Evolutionary conservation across 768 basidiomycete species (phyloP), one percentile per base, ranked within the genome.

Genomic region (Hirschioporus abietinus): DNA sequence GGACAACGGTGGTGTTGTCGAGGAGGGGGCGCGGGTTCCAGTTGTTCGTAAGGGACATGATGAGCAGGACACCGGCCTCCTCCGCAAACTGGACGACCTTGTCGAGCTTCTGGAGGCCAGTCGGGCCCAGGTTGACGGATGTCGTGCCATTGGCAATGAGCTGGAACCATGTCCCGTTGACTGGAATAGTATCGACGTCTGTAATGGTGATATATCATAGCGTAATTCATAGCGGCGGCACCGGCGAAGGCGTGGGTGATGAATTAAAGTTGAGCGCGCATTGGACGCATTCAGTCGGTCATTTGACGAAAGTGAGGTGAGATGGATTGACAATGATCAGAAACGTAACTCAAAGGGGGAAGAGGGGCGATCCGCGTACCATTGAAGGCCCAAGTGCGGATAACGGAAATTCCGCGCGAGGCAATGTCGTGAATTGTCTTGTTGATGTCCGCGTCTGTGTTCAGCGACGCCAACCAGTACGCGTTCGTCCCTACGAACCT

Each of bases 351-450:
- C 9, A 18, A 35, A 65, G 52, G 18, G 65, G 66, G 27, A 26
- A 35, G 36, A 36, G 60, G 27, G 63, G 34, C 60, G 18, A 64
- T 66, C 42, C 63, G 68, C 72, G 42, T 57, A 83, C 88, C 89
- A 75, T 90, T 90, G 74, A 90, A 91, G 20, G 83, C 90, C 90
- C 90, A 91, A 3, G 85, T 78, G 58, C 89, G 81, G 30, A 90
- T 83, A 24, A 87, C 87, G 52, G 78, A 85, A 69, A 88, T 80
- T 8, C 85, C 86, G 15, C 78, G 73, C 1, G 81, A 79, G 15
- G 84, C 82, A 65, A 91, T 88, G 68, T 84, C 85, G 1, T 79
- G 80, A 36, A 91, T 73, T 2, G 88, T 86, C 62, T 78, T 71
- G 72, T 83, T 79, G 60, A 91, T 86, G 70, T 91, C 89, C 59